Evolutionary conservation across 352 stramenopile genomes (phyloP), one percentile per base, ranked within the genome.

Genomic region (Phytophthora vignae): DNA sequence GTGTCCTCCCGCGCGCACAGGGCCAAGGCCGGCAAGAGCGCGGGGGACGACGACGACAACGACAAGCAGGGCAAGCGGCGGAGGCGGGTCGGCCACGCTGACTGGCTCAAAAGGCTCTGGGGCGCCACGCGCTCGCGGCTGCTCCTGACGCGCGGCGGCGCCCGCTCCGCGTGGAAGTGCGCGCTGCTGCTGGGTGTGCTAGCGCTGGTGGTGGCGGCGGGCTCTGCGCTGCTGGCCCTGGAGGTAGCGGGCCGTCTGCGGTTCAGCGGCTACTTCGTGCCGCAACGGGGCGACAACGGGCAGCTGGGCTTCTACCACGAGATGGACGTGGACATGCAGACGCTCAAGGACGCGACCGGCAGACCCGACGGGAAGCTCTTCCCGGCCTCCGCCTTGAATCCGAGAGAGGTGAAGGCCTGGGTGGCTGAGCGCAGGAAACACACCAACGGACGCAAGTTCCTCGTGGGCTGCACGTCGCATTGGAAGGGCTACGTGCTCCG

Each of bases 261-360:
- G 14, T 91, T 90, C 62, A 73, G 67, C 27, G 83, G 84, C 1
- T 90, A 83, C 58, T 78, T 91, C n/a, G 61, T 70, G 11, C 25
- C 55, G 3, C 31, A 60, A 17, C 69, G 76, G 6, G 55, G 67
- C 5, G 73, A 83, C 50, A 90, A 90, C 44, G 79, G 81, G 10
- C 79, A 81, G 49, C 65, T 91, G 57, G 86, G 86, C 7, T 93
- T 93, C 54, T 93, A 93, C 69, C 86, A 93, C 59, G 86, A 93
- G 64, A 93, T 93, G 84, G 83, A 92, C 63, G 68, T 92, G 17
- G 81, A 92, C 59, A 93, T 92, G 86, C 73, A 83, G 53, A 54
- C 60, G 17, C 67, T 93, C 3, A 77, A 67, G 8, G 73, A 83
- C 22, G 63, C 67, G 4, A 82, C 81, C 0, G 61, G 74, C 27